A percentile compares a stretch with the other conserved stretches of the same genome.
These are phyloP conservation scores for Striga hermonthica DNA, from an alignment of 305 asterid genomes.

Conservation along the genomic window DNA sequence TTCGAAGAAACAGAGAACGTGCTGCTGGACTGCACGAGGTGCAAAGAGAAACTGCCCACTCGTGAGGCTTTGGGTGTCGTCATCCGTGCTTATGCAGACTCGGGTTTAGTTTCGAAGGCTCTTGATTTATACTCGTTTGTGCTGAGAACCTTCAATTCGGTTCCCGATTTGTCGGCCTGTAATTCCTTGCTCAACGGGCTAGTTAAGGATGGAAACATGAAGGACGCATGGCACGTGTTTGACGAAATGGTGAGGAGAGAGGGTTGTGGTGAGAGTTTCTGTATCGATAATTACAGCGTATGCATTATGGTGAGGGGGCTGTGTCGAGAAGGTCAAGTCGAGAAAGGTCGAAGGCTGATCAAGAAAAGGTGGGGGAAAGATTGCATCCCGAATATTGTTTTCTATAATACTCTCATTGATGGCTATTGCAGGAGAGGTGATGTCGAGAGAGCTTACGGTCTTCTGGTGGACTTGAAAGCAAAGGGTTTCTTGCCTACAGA, in stretches of 20 bases:
- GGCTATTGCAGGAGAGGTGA: slow-evolving; percentile 81
- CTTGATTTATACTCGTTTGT: slow-evolving; percentile 53
- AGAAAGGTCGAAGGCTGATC: slow-evolving; percentile 63
- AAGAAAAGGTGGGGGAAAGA: slow-evolving; percentile 80
- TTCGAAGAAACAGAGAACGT: slow-evolving; percentile 54
- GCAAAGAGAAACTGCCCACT: slow-evolving; percentile 65
- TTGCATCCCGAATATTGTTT: slow-evolving; percentile 76
- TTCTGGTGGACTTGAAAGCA: slow-evolving; percentile 58
- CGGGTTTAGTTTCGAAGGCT: slow-evolving; percentile 57
- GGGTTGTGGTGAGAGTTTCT: slow-evolving; percentile 32
- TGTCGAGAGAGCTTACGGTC: slow-evolving; percentile 48
- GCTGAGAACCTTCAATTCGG: slow-evolving; percentile 36
- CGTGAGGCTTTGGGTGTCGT: slow-evolving; percentile 58
- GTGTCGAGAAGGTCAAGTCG: slow-evolving; percentile 73
- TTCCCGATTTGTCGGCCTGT: slow-evolving; percentile 62
- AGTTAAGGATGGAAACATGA: slow-evolving; percentile 49
- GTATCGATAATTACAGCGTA: slow-evolving; percentile 73
- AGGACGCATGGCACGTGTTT: slow-evolving; percentile 55
- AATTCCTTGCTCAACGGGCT: slow-evolving; percentile 81
- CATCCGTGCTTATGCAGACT: slow-evolving; percentile 55
- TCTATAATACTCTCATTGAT: slow-evolving; percentile 71
- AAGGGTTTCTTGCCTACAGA: slow-evolving; percentile 70
- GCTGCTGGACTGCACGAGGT: slow-evolving; percentile 47
- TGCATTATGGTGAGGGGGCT: slow-evolving; percentile 72
- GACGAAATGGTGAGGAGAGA: slow-evolving; percentile 57